phyloP scores from a whole-genome alignment of 495 filamentous ascomycete genomes.

The Hypoxylon fuscum region DNA sequence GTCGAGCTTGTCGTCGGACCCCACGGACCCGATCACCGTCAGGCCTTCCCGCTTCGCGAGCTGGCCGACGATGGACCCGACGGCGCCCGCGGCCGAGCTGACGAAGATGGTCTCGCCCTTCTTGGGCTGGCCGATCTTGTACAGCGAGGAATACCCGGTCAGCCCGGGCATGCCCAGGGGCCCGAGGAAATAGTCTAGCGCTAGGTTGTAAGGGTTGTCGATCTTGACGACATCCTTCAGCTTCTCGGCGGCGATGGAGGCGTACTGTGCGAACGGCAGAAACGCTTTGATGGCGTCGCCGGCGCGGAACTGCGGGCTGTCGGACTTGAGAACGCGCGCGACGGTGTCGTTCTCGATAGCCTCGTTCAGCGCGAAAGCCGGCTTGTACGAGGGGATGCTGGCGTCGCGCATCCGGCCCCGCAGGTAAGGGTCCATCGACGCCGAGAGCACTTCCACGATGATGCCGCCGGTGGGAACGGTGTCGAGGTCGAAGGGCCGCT shows the following conservation, averaged over 20 bases:
- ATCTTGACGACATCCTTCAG: constrained; percentile 53
- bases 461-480: constrained; percentile 70
- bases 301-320: constrained; percentile 63
- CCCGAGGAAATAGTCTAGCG: constrained; percentile 69
- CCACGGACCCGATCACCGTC: constrained; percentile 75
- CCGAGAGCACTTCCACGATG: constrained; percentile 71
- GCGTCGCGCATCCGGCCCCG: constrained; percentile 65
- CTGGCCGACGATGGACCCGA: constrained; percentile 86
- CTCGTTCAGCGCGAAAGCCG: neutral
- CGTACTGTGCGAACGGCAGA: constrained; percentile 65
- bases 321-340: constrained; percentile 68
- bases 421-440: constrained; percentile 83
- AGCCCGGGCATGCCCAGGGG: constrained; percentile 86
- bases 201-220: constrained; percentile 68
- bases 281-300: constrained; percentile 67
- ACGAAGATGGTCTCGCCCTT: constrained; percentile 90
- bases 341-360: constrained; percentile 41
- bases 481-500: constrained; percentile 66
- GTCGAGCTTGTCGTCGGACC: constrained; percentile 74
- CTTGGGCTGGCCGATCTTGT: constrained; percentile 83
- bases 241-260: constrained; percentile 41
- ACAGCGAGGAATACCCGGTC: constrained; percentile 80
- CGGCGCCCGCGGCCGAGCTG: constrained; percentile 79
- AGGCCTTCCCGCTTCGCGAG: constrained; percentile 88
- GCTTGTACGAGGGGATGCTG: constrained; percentile 41